Evolutionary conservation across 2,329 filamentous ascomycete species (phyloP).

Genomic region (Colletotrichum sp.): DNA sequence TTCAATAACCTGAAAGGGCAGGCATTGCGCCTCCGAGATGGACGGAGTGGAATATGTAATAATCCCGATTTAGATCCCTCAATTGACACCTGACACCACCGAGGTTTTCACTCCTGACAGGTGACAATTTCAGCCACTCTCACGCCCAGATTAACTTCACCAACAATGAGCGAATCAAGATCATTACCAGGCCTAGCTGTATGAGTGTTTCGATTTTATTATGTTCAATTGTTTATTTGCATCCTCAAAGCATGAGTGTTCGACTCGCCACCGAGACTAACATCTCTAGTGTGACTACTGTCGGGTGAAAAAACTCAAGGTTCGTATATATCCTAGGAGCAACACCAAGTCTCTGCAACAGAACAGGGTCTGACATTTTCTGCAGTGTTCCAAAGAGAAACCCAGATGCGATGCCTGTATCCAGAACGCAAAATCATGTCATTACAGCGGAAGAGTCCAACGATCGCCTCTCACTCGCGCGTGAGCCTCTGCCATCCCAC

Average conservation of each 20-base stretch:
- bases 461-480: conserved; percentile 30
- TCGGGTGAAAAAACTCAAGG: conserved; percentile 27
- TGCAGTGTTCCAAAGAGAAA: conserved; percentile 29
- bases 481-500: conserved; percentile 14
- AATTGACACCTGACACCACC: not conserved
- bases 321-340: not conserved
- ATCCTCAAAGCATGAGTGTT: not conserved
- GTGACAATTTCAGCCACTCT: not conserved
- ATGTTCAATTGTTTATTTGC: not conserved
- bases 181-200: not conserved
- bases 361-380: not conserved
- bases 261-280: not conserved
- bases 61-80: not conserved
- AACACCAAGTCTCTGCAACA: not conserved
- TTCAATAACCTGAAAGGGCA: not conserved
- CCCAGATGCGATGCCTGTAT: conserved; percentile 28
- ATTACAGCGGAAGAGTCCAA: conserved; percentile 29
- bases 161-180: not conserved
- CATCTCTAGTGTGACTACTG: conserved; percentile 24
- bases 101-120: not conserved
- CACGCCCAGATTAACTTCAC: not conserved
- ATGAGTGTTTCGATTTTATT: not conserved
- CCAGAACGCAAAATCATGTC: conserved; percentile 26
- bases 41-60: not conserved
- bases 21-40: not conserved